Percentiles rank a stretch among this genome's conserved stretches.
These are phyloP conservation scores for Macroventuria anomochaeta DNA, from an alignment of 2,329 filamentous ascomycete species.

Conservation along the genomic window DNA sequence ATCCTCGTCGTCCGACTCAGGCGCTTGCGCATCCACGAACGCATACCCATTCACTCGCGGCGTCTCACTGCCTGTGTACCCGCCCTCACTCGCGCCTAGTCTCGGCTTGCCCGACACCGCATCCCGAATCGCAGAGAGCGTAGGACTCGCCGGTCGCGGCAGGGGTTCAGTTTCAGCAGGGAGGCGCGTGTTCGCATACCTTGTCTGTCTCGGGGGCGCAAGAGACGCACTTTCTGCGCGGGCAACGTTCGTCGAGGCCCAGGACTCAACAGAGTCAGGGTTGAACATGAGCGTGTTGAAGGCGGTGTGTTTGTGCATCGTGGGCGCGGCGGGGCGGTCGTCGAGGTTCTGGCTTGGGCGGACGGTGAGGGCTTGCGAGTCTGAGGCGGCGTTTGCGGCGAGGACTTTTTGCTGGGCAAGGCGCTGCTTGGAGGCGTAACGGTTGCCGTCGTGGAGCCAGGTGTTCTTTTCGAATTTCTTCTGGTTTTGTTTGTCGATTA, in stretches of 20 bases:
- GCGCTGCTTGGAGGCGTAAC: slow-evolving; percentile 70
- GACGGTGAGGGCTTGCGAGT: slow-evolving; percentile 45
- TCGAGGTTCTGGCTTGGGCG: slow-evolving; percentile 67
- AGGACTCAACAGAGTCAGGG: slow-evolving; percentile 68
- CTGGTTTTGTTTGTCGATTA: slow-evolving; percentile 88
- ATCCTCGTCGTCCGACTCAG: slow-evolving; percentile 62
- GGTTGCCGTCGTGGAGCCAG: slow-evolving; percentile 90
- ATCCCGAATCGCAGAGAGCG: slow-evolving; percentile 80
- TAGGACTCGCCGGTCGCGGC: slow-evolving; percentile 75
- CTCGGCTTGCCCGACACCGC: slow-evolving; percentile 78
- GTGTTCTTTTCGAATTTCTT: slow-evolving; percentile 83
- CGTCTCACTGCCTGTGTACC: slow-evolving; percentile 73
- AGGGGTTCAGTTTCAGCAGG: slow-evolving; percentile 53
- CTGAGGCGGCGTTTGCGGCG: slow-evolving; percentile 56
- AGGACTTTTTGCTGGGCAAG: slow-evolving; percentile 76
- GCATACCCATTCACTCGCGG: slow-evolving; percentile 92
- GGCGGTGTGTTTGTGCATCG: slow-evolving; percentile 70
- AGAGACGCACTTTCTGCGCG: slow-evolving; percentile 72
- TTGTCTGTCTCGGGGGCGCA: slow-evolving; percentile 76
- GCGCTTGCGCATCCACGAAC: slow-evolving; percentile 92
- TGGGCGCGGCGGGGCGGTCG: slow-evolving; percentile 79
- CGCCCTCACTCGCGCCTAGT: slow-evolving; percentile 66
- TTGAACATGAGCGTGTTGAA: slow-evolving; percentile 89
- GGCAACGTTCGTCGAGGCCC: slow-evolving; percentile 66
- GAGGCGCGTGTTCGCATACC: slow-evolving; percentile 84